Conservation (phyloP, 306 rosid genomes). For the Quercus dentata region DNA sequence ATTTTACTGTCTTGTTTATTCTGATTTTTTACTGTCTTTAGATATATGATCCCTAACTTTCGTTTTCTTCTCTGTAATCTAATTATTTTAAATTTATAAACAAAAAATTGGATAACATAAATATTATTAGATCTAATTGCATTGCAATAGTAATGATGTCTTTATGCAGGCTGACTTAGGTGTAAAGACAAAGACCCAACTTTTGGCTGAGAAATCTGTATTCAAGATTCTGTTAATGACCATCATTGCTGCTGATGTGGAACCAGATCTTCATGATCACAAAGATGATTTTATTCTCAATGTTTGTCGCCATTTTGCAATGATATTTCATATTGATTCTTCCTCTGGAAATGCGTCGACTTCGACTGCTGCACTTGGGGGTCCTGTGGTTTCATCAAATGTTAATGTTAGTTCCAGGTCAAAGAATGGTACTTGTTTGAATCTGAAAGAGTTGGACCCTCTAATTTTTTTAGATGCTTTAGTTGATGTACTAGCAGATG, state of each 20-base stretch:
- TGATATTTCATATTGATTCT: conserved; percentile 79
- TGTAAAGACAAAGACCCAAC: conserved; percentile 98
- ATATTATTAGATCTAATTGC: conserved; percentile 18
- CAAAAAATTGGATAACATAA: background rate
- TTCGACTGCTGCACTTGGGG: conserved; percentile 46
- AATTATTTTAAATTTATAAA: background rate
- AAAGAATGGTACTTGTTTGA: conserved; percentile 62
- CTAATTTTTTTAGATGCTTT: conserved; percentile 92
- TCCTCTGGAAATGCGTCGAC: conserved; percentile 46
- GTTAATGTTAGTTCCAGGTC: conserved; percentile 54
- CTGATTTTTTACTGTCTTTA: background rate
- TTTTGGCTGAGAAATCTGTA: conserved; percentile 95
- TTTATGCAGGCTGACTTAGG: conserved; percentile 91
- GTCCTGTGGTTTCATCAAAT: conserved; percentile 56
- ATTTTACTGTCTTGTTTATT: background rate
- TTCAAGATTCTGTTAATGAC: conserved; percentile 92
- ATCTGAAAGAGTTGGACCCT: conserved; percentile 94
- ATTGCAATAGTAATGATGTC: conserved; percentile 20
- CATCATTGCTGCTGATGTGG: conserved; percentile 83
- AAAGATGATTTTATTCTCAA: conserved; percentile 84
- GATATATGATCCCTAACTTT: background rate
- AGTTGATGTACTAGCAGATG: conserved; percentile 96
- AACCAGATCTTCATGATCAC: conserved; percentile 76
- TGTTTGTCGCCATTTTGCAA: conserved; percentile 95
- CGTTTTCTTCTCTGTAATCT: background rate